phyloP scores from a whole-genome alignment of 768 basidiomycete species.

The Chlorophyllum brunneum region DNA sequence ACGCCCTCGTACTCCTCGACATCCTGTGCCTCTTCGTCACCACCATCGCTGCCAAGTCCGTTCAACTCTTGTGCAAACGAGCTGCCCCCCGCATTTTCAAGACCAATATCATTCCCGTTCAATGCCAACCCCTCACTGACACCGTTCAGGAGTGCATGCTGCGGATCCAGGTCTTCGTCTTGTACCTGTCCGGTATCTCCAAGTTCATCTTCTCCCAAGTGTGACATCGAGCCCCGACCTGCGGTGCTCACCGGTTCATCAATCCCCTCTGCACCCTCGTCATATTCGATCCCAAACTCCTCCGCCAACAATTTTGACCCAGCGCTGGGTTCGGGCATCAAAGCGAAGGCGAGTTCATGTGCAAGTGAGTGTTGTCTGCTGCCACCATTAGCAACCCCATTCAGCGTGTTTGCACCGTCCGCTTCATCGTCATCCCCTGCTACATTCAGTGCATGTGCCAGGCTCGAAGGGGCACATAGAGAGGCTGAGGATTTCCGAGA shows the following conservation, averaged over 20 bases:
- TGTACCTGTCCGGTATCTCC: constrained; percentile 3
- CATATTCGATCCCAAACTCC: constrained; percentile 88
- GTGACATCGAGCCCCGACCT: not conserved
- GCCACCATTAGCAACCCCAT: constrained; percentile 29
- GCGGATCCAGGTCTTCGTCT: constrained; percentile 11
- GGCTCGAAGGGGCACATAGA: constrained; percentile 39
- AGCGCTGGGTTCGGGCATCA: constrained; percentile 82
- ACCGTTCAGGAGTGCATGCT: constrained; percentile 24
- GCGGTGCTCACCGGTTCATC: constrained; percentile 37
- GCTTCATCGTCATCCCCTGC: constrained; percentile 33
- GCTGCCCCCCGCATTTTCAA: constrained; percentile 25
- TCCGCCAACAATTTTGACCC: constrained; percentile 78
- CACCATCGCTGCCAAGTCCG: constrained; percentile 18
- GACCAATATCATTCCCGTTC: constrained; percentile 24
- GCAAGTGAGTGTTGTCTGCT: constrained; percentile 64
- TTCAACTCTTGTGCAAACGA: constrained; percentile 44
- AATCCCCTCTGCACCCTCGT: constrained; percentile 82
- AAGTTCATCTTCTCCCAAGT: not conserved
- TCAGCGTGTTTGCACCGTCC: not conserved
- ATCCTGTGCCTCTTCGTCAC: constrained; percentile 15
- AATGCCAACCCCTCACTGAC: constrained; percentile 20
- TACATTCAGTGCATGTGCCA: constrained; percentile 23
- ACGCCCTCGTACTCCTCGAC: constrained; percentile 4
- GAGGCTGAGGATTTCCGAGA: constrained; percentile 49
- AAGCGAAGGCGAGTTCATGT: constrained; percentile 81